Conservation (phyloP, 2,329 filamentous ascomycete species). For the Aspergillus chevalieri region DNA sequence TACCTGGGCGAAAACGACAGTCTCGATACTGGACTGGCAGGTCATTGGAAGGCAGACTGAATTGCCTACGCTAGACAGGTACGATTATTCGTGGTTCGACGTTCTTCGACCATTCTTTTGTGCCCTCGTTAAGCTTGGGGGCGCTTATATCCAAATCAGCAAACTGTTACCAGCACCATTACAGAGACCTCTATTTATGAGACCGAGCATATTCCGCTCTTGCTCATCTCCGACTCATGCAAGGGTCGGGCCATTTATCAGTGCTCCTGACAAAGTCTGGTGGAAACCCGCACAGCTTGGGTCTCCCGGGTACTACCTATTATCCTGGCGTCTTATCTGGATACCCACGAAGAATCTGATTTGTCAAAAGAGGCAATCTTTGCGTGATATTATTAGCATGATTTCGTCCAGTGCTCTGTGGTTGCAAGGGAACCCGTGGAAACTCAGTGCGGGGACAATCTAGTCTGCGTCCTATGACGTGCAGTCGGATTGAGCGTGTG, state of each 20-base stretch:
- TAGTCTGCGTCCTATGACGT: too few relatives aligned
- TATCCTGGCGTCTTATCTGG: too few relatives aligned
- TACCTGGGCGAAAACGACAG: slow-evolving; percentile 70
- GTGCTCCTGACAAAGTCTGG: neutral
- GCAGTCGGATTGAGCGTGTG: too few relatives aligned
- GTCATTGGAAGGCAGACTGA: slow-evolving; percentile 93
- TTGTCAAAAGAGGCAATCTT: too few relatives aligned
- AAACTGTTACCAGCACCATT: neutral
- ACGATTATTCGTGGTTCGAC: too few relatives aligned
- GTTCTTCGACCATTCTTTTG: neutral
- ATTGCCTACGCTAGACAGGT: neutral
- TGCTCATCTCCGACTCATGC: neutral
- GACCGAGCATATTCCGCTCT: neutral
- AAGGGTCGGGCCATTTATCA: neutral
- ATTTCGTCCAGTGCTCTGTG: too few relatives aligned
- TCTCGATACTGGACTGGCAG: slow-evolving; percentile 63
- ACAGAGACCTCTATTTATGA: neutral
- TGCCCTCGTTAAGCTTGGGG: neutral
- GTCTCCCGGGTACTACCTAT: too few relatives aligned
- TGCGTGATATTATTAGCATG: too few relatives aligned
- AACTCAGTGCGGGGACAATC: too few relatives aligned
- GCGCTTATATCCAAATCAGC: neutral
- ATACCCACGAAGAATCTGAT: too few relatives aligned
- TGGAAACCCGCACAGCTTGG: neutral
- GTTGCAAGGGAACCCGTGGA: too few relatives aligned